Evolutionary conservation across 176 grass and related monocot species (phyloP).

Genomic region (Tillandsia fasciculata): DNA sequence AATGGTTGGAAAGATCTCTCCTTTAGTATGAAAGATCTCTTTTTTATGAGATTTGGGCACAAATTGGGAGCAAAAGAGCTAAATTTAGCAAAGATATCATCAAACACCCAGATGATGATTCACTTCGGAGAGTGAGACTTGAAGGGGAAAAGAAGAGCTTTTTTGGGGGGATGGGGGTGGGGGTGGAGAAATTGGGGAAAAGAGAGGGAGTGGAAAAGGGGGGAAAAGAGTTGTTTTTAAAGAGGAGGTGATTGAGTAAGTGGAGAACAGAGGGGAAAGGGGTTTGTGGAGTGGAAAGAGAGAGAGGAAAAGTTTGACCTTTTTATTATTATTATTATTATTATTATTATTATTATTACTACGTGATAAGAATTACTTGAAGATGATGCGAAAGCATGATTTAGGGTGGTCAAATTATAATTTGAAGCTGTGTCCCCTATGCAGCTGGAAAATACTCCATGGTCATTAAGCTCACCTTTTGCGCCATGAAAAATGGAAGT

Average conservation of each 20-base stretch:
- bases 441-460: background rate
- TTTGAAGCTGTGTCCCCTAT: constrained; percentile 14
- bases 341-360: too few relatives aligned
- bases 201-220: constrained; percentile 17
- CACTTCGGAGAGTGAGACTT: background rate
- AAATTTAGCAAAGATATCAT: background rate
- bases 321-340: background rate
- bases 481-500: constrained; percentile 13
- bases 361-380: background rate
- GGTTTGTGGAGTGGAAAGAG: constrained; percentile 7
- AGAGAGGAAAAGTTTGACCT: constrained; percentile 29
- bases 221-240: constrained; percentile 19
- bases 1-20: constrained; percentile 6
- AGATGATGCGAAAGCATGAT: background rate
- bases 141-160: background rate
- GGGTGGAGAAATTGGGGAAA: constrained; percentile 1
- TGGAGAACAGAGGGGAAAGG: constrained; percentile 1
- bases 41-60: constrained; percentile 6
- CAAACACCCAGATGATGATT: constrained; percentile 19
- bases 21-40: constrained; percentile 9
- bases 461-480: constrained; percentile 1
- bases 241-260: background rate
- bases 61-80: background rate
- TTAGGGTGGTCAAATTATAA: constrained; percentile 7
- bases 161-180: background rate